phyloP scores from a whole-genome alignment of 2,329 filamentous ascomycete species.

The Colletotrichum cereale region DNA sequence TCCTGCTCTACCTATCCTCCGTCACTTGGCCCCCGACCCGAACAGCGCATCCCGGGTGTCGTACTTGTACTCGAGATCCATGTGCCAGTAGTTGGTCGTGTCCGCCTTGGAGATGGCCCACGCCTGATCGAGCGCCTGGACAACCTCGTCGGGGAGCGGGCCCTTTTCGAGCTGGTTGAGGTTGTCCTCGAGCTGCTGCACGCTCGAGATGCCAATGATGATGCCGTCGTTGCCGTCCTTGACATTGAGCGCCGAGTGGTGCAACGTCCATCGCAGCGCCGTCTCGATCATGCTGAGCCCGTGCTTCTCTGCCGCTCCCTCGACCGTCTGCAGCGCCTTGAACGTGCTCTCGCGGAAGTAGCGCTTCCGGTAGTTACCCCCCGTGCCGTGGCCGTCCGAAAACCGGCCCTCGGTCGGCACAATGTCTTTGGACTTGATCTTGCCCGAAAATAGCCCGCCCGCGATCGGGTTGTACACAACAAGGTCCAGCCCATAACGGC shows the following conservation, averaged over 20 bases:
- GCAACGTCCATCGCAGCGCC: conserved; percentile 78
- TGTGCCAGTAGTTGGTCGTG: conserved; percentile 66
- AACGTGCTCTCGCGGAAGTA: conserved; percentile 79
- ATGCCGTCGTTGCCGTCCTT: conserved; percentile 69
- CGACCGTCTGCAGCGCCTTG: conserved; percentile 75
- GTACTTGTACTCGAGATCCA: conserved; percentile 75
- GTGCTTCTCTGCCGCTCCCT: conserved; percentile 76
- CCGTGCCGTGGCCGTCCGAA: conserved; percentile 64
- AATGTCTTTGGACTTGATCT: conserved; percentile 76
- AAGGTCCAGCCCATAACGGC: conserved; percentile 81
- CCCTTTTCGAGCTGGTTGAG: conserved; percentile 73
- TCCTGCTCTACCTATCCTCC: not conserved
- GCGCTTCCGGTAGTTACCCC: conserved; percentile 71
- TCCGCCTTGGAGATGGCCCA: conserved; percentile 78
- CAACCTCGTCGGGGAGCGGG: conserved; percentile 80
- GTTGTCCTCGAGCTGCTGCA: conserved; percentile 69
- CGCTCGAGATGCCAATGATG: conserved; percentile 70
- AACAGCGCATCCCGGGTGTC: conserved; percentile 73
- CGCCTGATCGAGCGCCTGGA: conserved; percentile 80
- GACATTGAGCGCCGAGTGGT: conserved; percentile 73
- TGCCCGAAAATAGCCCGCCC: conserved; percentile 84
- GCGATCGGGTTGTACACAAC: conserved; percentile 88
- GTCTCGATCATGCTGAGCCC: conserved; percentile 78
- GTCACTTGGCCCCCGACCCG: conserved; percentile 54
- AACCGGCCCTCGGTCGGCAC: conserved; percentile 77